phyloP scores from a whole-genome alignment of 495 filamentous ascomycete genomes.

The Platismatia glauca region DNA sequence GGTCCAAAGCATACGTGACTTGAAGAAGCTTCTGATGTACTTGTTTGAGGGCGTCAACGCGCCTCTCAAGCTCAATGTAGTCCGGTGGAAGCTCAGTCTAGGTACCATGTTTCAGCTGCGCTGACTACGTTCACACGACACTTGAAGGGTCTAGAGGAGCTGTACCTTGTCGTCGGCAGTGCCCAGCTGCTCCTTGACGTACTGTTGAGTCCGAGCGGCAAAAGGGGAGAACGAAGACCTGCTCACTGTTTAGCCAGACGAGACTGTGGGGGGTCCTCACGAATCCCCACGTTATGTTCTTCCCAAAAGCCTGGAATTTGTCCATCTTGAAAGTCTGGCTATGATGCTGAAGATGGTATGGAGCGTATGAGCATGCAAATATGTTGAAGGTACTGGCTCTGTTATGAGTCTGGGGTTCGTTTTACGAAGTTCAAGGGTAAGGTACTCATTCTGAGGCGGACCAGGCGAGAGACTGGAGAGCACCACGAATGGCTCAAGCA shows the following conservation, averaged over 20 bases:
- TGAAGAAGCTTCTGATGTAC: constrained; percentile 94
- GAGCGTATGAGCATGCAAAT: background rate
- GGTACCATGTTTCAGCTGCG: background rate
- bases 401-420: background rate
- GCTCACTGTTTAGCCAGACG: constrained; percentile 3
- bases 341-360: background rate
- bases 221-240: constrained; percentile 70
- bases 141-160: background rate
- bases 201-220: constrained; percentile 87
- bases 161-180: constrained; percentile 86
- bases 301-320: constrained; percentile 63
- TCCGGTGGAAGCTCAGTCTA: constrained; percentile 93
- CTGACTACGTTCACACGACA: background rate
- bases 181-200: constrained; percentile 92
- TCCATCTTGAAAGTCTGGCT: constrained; percentile 43
- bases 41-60: constrained; percentile 93
- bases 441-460: background rate
- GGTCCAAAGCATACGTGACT: constrained; percentile 64
- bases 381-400: background rate
- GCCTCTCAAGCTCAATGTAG: constrained; percentile 97
- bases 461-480: background rate
- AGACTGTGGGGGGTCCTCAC: constrained; percentile 17
- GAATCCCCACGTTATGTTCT: constrained; percentile 56
- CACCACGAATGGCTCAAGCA: no score
- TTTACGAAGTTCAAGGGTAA: no score